Evolutionary conservation across 192 early-diverging fungal genomes (phyloP).

Genomic region (Coemansia brasiliensis): DNA sequence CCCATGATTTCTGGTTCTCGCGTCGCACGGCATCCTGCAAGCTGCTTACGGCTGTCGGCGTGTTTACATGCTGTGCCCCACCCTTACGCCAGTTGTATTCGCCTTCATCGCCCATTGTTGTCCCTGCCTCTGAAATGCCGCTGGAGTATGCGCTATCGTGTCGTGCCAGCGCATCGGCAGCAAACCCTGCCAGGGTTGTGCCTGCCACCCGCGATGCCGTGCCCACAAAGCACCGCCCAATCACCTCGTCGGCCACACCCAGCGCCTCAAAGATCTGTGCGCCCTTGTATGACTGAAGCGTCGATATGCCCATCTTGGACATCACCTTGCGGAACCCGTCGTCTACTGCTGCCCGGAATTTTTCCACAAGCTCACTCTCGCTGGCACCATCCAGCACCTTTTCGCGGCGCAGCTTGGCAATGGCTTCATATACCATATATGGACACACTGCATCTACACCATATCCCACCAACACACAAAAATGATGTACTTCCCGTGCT

Average conservation of each 20-base stretch:
- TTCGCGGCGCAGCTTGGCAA: slow-evolving; percentile 88
- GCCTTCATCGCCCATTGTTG: slow-evolving; percentile 85
- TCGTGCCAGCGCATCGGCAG: slow-evolving; percentile 80
- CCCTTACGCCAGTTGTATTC: slow-evolving; percentile 98
- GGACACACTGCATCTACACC: slow-evolving; percentile 95
- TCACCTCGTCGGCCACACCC: slow-evolving; percentile 84
- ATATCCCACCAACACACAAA: slow-evolving; percentile 92
- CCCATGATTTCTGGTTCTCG: slow-evolving; percentile 88
- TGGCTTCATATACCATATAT: slow-evolving; percentile 86
- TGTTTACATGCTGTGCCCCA: slow-evolving; percentile 89
- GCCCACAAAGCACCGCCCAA: slow-evolving; percentile 89
- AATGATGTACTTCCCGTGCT: slow-evolving; percentile 94
- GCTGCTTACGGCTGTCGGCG: slow-evolving; percentile 82
- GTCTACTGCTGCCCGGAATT: slow-evolving; percentile 84
- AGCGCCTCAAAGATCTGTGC: slow-evolving; percentile 99
- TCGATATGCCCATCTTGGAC: slow-evolving; percentile 99
- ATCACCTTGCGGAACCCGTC: slow-evolving; percentile 98
- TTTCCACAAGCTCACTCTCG: slow-evolving; percentile 70
- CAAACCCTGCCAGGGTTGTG: slow-evolving; percentile 75
- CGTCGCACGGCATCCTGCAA: slow-evolving; percentile 93
- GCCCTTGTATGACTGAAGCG: slow-evolving; percentile 95
- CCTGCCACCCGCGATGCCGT: slow-evolving; percentile 96
- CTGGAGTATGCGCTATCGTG: slow-evolving; percentile 80
- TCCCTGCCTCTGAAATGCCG: slow-evolving; percentile 60
- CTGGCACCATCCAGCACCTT: slow-evolving; percentile 58